Evolutionary conservation across 2,329 filamentous ascomycete species (phyloP).

Genomic region (Botryotinia narcissicola): DNA sequence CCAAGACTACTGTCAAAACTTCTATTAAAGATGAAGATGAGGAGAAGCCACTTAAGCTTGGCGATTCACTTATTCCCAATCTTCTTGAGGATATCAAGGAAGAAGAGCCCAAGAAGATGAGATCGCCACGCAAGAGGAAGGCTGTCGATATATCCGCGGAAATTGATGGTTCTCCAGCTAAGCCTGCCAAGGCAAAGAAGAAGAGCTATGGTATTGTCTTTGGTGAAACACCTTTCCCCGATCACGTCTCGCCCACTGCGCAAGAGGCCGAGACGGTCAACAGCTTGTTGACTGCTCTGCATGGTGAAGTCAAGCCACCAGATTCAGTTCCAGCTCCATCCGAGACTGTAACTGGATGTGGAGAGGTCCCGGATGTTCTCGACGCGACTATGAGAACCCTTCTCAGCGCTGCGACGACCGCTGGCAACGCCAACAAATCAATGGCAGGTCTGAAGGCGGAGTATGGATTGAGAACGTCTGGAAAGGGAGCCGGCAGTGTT

Average conservation of each 20-base stretch:
- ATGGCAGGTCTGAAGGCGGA: slow-evolving; percentile 62
- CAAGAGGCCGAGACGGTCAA: slow-evolving; percentile 70
- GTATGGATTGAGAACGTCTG: slow-evolving; percentile 61
- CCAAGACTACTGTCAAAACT: neutral
- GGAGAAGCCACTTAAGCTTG: slow-evolving; percentile 9
- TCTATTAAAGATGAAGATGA: slow-evolving; percentile 10
- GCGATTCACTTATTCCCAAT: neutral
- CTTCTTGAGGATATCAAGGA: slow-evolving; percentile 13
- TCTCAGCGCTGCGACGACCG: slow-evolving; percentile 51
- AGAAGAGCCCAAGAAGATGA: slow-evolving; percentile 22
- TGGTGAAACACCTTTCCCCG: slow-evolving; percentile 64
- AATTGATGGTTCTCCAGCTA: slow-evolving; percentile 4
- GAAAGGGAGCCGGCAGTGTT: slow-evolving; percentile 68
- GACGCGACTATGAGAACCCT: slow-evolving; percentile 54
- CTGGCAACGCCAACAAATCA: slow-evolving; percentile 57
- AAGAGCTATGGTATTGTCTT: slow-evolving; percentile 54
- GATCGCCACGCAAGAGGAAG: slow-evolving; percentile 14
- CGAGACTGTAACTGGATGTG: slow-evolving; percentile 66
- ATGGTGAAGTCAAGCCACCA: slow-evolving; percentile 64
- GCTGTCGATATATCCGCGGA: slow-evolving; percentile 18
- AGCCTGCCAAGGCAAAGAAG: slow-evolving; percentile 32
- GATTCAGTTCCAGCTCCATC: slow-evolving; percentile 68
- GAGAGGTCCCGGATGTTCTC: slow-evolving; percentile 54
- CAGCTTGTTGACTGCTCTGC: slow-evolving; percentile 59
- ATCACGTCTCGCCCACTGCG: slow-evolving; percentile 61